phyloP scores from a whole-genome alignment of 352 stramenopile species.

The Saprolegnia parasitica region DNA sequence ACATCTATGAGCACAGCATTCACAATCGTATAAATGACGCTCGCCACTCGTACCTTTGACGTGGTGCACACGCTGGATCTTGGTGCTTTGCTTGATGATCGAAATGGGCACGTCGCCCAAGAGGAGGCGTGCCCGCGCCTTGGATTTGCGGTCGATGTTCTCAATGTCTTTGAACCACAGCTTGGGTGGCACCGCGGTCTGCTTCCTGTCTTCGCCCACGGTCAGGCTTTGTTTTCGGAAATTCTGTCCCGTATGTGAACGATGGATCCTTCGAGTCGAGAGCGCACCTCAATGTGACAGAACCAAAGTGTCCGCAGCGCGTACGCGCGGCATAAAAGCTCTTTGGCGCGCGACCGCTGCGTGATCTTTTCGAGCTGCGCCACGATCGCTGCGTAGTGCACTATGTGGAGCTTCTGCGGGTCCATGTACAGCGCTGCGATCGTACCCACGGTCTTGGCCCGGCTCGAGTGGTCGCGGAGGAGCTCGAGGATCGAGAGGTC shows the following conservation, averaged over 20 bases:
- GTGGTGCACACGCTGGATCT: not conserved
- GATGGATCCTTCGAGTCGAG: too few relatives aligned
- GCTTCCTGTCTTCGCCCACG: conserved; percentile 6
- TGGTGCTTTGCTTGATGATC: not conserved
- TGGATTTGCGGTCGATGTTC: conserved; percentile 9
- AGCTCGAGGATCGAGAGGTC: conserved; percentile 21
- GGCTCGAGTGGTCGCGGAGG: not conserved
- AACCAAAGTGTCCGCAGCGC: conserved; percentile 28
- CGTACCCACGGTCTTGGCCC: not conserved
- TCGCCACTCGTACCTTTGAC: not conserved
- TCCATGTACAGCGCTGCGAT: conserved; percentile 26
- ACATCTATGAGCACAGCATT: too few relatives aligned
- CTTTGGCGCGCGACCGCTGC: not conserved
- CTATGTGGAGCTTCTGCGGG: conserved; percentile 11
- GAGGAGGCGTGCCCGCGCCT: not conserved
- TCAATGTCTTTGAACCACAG: conserved; percentile 21
- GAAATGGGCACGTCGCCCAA: not conserved
- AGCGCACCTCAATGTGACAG: conserved; percentile 19
- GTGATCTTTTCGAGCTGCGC: conserved; percentile 4
- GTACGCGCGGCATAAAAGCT: conserved; percentile 10
- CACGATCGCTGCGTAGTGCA: conserved; percentile 10
- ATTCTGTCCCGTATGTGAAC: too few relatives aligned
- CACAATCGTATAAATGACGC: too few relatives aligned
- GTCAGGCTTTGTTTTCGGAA: not conserved
- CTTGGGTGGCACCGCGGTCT: conserved; percentile 7